A percentile compares a stretch with the other conserved stretches of the same genome.
phyloP scores from a whole-genome alignment of 176 grass and related monocot genomes.

The Echinochloa phyllopogon region DNA sequence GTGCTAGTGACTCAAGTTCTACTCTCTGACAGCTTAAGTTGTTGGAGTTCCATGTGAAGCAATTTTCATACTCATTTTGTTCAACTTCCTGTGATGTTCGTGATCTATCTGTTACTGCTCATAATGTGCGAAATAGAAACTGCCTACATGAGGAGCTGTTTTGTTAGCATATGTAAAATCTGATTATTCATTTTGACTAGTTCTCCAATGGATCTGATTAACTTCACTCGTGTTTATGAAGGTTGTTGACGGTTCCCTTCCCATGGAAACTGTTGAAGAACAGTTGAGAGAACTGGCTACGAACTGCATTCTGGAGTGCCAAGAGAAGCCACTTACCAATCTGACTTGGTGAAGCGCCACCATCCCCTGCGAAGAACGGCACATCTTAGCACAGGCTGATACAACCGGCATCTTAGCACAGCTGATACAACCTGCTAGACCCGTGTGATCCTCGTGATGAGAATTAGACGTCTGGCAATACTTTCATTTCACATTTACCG shows the following conservation, averaged over 20 bases:
- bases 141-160: background rate
- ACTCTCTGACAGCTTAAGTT: no score
- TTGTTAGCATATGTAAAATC: background rate
- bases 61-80: background rate
- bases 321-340: constrained; percentile 63
- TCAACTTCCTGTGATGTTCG: background rate
- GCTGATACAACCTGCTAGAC: no score
- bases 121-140: background rate
- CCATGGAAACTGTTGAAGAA: constrained; percentile 74
- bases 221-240: constrained; percentile 36
- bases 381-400: background rate
- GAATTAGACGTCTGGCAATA: background rate
- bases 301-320: constrained; percentile 58
- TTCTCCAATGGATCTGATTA: background rate
- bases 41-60: background rate
- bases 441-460: background rate
- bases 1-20: background rate
- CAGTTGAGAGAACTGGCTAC: constrained; percentile 64
- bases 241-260: constrained; percentile 71
- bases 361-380: background rate
- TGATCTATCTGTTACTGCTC: background rate
- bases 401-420: background rate
- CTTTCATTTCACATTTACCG: background rate
- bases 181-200: background rate
- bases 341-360: constrained; percentile 43